A percentile compares a stretch with the other conserved stretches of the same genome.
Evolutionary conservation across 2,329 filamentous ascomycete genomes (phyloP).

Genomic region (Alternaria arborescens): DNA sequence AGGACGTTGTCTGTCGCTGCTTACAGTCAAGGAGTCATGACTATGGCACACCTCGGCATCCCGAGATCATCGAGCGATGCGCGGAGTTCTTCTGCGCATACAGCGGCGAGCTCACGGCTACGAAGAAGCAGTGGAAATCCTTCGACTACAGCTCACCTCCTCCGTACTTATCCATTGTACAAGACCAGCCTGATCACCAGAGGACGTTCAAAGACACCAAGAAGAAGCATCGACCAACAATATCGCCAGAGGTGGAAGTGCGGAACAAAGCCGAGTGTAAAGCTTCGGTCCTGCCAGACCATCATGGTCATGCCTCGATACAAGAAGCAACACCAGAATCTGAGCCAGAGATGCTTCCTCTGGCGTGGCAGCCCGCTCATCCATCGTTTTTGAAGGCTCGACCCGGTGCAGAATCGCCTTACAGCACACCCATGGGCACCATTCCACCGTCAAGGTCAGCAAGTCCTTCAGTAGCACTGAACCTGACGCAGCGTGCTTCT

Average conservation of each 20-base stretch:
- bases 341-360: slow-evolving; percentile 19
- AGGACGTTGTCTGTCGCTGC: slow-evolving; percentile 29
- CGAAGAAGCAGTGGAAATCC: slow-evolving; percentile 22
- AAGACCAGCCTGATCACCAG: not conserved
- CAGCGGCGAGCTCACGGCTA: slow-evolving; percentile 6
- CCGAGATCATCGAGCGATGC: slow-evolving; percentile 24
- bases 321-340: not conserved
- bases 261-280: not conserved
- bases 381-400: slow-evolving; percentile 17
- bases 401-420: not conserved
- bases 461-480: no score
- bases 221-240: not conserved
- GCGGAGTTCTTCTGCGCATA: slow-evolving; percentile 22
- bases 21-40: not conserved
- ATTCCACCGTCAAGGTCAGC: not conserved
- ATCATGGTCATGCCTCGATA: not conserved
- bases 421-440: slow-evolving; percentile 28
- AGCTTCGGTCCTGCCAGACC: not conserved
- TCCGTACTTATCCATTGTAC: not conserved
- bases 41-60: slow-evolving; percentile 10
- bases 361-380: slow-evolving; percentile 24
- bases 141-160: slow-evolving; percentile 6
- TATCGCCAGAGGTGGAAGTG: not conserved
- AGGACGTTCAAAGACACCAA: not conserved
- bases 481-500: not conserved